Base-by-base conservation (phyloP, 805 yeast species). In the Lachancea sp. region DNA sequence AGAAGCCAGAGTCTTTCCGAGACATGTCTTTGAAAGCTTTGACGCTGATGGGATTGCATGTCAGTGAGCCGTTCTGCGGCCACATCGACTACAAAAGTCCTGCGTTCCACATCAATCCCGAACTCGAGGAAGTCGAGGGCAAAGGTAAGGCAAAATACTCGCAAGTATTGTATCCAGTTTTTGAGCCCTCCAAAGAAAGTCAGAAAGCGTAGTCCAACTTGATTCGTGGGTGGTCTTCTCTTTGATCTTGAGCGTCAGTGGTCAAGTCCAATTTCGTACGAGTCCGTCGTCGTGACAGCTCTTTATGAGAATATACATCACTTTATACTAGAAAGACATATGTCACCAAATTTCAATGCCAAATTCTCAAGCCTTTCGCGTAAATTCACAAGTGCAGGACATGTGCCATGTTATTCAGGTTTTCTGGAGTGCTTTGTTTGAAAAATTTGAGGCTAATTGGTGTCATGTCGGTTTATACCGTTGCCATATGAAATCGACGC, bases 81-180 rank as follows among this genome's bases (percentile, higher is more conserved):
- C 51, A 50, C 26, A 35, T 50, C 12, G 49, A 45, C 30, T 50
- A 47, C 36, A 50, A 29, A 20, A 48, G 49, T 19, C 49, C 53
- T 3, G 42, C 42, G 13, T 31, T 31, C 30, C 20, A 9, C 18
- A 26, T 40, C 36, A 31, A 32, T 32, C 42, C 42, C 5, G 42
- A 16, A 25, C 34, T 38, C n/a, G 41, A 38, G 29, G 16, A 32
- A 3, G 16, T 13, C 20, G 34, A 6, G 13, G 41, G 34, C 10
- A 32, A 9, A 18, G 15, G 39, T 15, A 22, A 36, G n/a, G 39
- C 19, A n/a, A 36, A 36, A n/a, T 36, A 36, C 39, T 22, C 39
- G 18, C 30, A 36, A 15, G 39, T 36, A 2, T 17, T 36, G 12
- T 36, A 20, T 16, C 39, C 39, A 12, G 17, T 4, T 11, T 36